Conservation (phyloP, 2,329 filamentous ascomycete genomes). For the Ascomycota sp. region DNA sequence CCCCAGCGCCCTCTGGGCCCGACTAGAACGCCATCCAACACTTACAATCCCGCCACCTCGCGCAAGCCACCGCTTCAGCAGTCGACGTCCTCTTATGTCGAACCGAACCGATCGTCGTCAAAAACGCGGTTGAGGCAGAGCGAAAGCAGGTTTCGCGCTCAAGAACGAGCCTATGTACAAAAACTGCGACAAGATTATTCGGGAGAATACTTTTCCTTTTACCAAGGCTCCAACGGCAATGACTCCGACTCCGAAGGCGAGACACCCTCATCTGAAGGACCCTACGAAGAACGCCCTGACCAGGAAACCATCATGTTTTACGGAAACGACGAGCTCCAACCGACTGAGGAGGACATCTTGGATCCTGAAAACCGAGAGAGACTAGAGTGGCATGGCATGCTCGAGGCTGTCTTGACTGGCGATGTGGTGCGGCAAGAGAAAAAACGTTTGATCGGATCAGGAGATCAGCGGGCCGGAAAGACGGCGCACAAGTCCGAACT, state of each 20-base stretch:
- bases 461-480: slow-evolving; percentile 34
- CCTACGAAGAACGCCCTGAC: slow-evolving; percentile 73
- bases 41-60: slow-evolving; percentile 51
- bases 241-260: slow-evolving; percentile 84
- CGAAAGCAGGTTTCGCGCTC: slow-evolving; percentile 26
- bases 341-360: slow-evolving; percentile 73
- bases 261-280: slow-evolving; percentile 66
- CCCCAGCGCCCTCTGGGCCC: slow-evolving; percentile 49
- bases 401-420: slow-evolving; percentile 83
- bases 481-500: slow-evolving; percentile 58
- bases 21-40: slow-evolving; percentile 55
- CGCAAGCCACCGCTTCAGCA: slow-evolving; percentile 23
- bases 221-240: slow-evolving; percentile 37
- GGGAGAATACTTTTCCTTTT: slow-evolving; percentile 51
- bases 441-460: slow-evolving; percentile 71
- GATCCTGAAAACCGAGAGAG: slow-evolving; percentile 76
- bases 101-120: slow-evolving; percentile 27
- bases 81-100: slow-evolving; percentile 16
- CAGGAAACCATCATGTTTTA: slow-evolving; percentile 88
- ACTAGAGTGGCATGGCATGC: slow-evolving; percentile 95
- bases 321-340: slow-evolving; percentile 72
- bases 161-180: slow-evolving; percentile 90
- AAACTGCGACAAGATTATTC: slow-evolving; percentile 57
- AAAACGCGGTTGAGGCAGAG: slow-evolving; percentile 27
- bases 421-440: slow-evolving; percentile 98